Evolutionary conservation across 352 stramenopile species (phyloP).

Genomic region (Pythium myriotylum): DNA sequence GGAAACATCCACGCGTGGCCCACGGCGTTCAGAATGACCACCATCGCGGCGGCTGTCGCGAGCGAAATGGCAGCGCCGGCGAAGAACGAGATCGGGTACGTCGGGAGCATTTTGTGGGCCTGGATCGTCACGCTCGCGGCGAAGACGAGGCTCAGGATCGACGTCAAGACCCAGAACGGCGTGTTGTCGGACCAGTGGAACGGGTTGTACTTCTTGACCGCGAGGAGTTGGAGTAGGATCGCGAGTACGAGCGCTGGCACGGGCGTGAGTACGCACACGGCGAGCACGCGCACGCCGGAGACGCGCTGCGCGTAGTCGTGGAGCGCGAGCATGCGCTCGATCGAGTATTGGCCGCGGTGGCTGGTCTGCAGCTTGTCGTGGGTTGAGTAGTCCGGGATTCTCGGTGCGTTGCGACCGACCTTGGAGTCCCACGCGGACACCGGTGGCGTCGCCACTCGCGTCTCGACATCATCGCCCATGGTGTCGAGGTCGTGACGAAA

Average conservation of each 20-base stretch:
- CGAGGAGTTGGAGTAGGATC: slow-evolving; percentile 5
- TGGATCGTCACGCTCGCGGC: slow-evolving; percentile 10
- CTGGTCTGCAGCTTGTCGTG: slow-evolving; percentile 20
- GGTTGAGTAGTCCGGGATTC: slow-evolving; percentile 8
- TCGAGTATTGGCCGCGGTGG: slow-evolving; percentile 20
- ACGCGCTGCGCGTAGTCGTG: slow-evolving; percentile 11
- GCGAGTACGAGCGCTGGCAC: slow-evolving; percentile 9
- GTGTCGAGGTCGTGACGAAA: neutral
- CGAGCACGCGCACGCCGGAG: neutral
- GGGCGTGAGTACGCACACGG: slow-evolving; percentile 17
- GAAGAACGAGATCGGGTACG: slow-evolving; percentile 6
- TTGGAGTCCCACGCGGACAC: neutral
- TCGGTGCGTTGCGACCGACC: slow-evolving; percentile 1
- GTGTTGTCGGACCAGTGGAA: slow-evolving; percentile 5
- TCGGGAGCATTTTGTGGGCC: slow-evolving; percentile 2
- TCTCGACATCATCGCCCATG: slow-evolving; percentile 1
- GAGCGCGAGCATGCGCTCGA: slow-evolving; percentile 17
- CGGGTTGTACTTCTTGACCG: slow-evolving; percentile 18
- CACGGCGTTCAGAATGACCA: slow-evolving; percentile 24
- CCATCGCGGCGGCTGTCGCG: slow-evolving; percentile 6
- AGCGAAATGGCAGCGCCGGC: slow-evolving; percentile 1
- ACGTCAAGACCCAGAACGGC: slow-evolving; percentile 7
- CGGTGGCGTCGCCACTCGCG: neutral
- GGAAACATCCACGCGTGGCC: slow-evolving; percentile 14
- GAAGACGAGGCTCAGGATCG: slow-evolving; percentile 2